Evolutionary conservation across 1,139 yeast species (phyloP), one percentile per base, ranked within the genome.

Genomic region (Wickerhamomyces sp.): DNA sequence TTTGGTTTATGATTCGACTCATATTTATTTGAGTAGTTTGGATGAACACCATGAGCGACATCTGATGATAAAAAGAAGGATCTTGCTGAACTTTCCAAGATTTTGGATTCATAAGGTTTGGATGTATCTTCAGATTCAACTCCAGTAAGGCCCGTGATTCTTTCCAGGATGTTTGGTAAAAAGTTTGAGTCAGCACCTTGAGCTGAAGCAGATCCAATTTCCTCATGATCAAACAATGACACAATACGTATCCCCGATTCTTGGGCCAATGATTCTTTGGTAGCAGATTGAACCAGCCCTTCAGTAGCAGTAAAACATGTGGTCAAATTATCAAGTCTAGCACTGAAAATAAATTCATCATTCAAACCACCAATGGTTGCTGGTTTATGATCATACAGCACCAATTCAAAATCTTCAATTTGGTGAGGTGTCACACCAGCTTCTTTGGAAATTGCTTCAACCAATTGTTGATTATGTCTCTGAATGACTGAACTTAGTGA

Each of bases 41-140:
- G 99, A 63, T 93, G 96, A 35, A 91, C 84, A 31, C 96, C 98
- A 62, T 93, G 99, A 1, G 98, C 96, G 82, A 89, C 93, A 63
- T 93, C 99, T 0, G 96, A 89, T 0, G 98, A 91, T 43, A 93
- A 67, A 56, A 93, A 76, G 66, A 93, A 91, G 1, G 98, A 89
- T 62, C 83, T 85, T 13, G 96, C 78, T 67, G 85, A 77, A 1
- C 89, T 68, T 62, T 84, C 83, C 54, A 78, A 76, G 52, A 79
- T 76, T 42, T 66, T 62, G 39, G 70, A 54, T 49, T 23, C 57
- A 18, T 58, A 53, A 10, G 57, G 63, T 3, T 63, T 49, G 43
- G 60, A 56, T 6, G 54, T 42, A 14, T 55, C 57, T 35, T 57
- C 58, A 4, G 64, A 57, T 0, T 67, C 68, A 43, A 69, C 69